A percentile compares a stretch with the other conserved stretches of the same genome.
These are phyloP conservation scores for Apophysomyces variabilis DNA, from an alignment of 371 early-diverging fungal species.

Conservation along the genomic window DNA sequence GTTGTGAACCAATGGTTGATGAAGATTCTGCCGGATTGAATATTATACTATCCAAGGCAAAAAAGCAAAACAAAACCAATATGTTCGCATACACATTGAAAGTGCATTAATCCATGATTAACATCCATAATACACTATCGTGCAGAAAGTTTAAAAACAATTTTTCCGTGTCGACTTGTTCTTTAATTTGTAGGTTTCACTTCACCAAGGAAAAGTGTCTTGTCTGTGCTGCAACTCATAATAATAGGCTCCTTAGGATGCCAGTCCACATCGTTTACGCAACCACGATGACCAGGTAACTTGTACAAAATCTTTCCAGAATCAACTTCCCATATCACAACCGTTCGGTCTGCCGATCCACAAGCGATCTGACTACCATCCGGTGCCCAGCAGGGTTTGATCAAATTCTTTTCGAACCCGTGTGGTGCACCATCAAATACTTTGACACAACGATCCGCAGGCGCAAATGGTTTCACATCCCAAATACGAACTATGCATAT, in stretches of 20 bases:
- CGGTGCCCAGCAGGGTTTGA: slow-evolving; percentile 87
- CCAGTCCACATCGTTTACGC: slow-evolving; percentile 97
- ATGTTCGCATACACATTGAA: no score
- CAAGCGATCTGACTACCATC: slow-evolving; percentile 91
- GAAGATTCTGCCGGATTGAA: no score
- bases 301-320: slow-evolving; percentile 88
- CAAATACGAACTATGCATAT: slow-evolving; percentile 77
- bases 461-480: slow-evolving; percentile 92
- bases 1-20: no score
- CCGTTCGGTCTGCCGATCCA: slow-evolving; percentile 92
- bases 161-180: neutral
- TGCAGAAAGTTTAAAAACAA: neutral
- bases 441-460: slow-evolving; percentile 66
- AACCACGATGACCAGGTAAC: slow-evolving; percentile 96
- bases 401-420: slow-evolving; percentile 91
- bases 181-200: slow-evolving; percentile 52
- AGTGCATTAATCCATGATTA: no score
- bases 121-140: neutral
- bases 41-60: no score
- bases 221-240: slow-evolving; percentile 86
- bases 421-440: slow-evolving; percentile 91
- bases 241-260: slow-evolving; percentile 91
- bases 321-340: slow-evolving; percentile 94
- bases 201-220: slow-evolving; percentile 88
- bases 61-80: no score